Percentiles rank a stretch among this genome's conserved stretches.
Conservation (phyloP, 495 filamentous ascomycete genomes). For the Talaromyces trachyspermus region DNA sequence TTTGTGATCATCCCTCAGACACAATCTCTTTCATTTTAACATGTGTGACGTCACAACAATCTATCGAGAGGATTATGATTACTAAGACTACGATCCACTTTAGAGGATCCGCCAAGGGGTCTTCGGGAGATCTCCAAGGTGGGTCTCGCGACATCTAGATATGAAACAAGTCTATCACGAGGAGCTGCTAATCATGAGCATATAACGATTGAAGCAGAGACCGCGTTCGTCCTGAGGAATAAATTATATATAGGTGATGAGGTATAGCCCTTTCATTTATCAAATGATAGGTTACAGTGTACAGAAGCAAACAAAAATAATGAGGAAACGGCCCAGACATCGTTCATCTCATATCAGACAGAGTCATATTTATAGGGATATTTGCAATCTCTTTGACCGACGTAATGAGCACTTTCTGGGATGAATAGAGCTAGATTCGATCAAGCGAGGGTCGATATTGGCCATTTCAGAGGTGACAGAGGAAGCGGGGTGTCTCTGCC, state of each 20-base stretch:
- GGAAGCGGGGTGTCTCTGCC: slow-evolving; percentile 16
- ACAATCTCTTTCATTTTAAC: too few species aligned
- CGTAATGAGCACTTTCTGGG: slow-evolving; percentile 1
- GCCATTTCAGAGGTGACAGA: slow-evolving; percentile 14
- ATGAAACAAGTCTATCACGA: not conserved
- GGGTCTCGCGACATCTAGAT: too few species aligned
- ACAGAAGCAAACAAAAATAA: not conserved
- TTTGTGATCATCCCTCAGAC: too few species aligned
- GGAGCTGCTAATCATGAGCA: too few species aligned
- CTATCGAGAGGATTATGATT: not conserved
- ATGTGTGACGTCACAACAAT: too few species aligned
- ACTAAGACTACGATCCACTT: too few species aligned
- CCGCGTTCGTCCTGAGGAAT: not conserved
- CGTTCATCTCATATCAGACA: not conserved
- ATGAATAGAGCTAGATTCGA: slow-evolving; percentile 8
- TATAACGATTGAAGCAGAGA: not conserved
- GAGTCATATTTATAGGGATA: not conserved
- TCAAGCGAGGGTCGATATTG: slow-evolving; percentile 18
- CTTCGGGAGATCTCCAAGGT: too few species aligned
- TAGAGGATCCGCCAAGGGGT: too few species aligned
- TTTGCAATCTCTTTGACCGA: slow-evolving; percentile 8
- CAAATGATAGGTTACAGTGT: not conserved
- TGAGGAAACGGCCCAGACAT: not conserved
- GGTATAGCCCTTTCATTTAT: not conserved
- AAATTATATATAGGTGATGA: not conserved